A percentile compares a stretch with the other conserved stretches of the same genome.
These are phyloP conservation scores for Candida montana DNA, from an alignment of 805 yeast genomes.

Conservation along the genomic window DNA sequence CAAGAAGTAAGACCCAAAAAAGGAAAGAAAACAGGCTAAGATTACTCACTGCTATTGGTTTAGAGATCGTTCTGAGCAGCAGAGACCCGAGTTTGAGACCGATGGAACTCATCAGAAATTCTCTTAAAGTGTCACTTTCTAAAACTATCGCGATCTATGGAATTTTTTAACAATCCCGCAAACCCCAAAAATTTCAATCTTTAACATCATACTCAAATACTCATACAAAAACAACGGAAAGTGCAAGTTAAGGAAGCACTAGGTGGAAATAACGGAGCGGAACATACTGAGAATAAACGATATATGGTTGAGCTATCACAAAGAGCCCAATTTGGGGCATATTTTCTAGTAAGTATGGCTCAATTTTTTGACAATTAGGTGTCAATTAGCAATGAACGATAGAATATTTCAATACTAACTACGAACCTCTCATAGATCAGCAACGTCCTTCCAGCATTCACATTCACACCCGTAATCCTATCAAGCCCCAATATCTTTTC, in stretches of 20 bases:
- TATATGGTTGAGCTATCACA: constrained; percentile 13
- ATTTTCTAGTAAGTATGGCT: constrained; percentile 12
- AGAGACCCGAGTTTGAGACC: constrained; percentile 71
- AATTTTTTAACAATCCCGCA: too few relatives aligned
- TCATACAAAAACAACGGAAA: too few relatives aligned
- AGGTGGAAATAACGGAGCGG: too few relatives aligned
- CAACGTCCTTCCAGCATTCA: constrained; percentile 30
- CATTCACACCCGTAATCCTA: constrained; percentile 33
- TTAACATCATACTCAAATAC: too few relatives aligned
- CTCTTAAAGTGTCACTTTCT: too few relatives aligned
- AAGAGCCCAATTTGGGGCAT: constrained; percentile 15
- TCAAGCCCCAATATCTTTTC: constrained; percentile 39
- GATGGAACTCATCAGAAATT: constrained; percentile 57
- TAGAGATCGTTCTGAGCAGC: constrained; percentile 68
- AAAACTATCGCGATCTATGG: background rate
- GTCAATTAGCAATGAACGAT: too few relatives aligned
- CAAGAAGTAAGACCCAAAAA: constrained; percentile 14
- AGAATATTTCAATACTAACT: constrained; percentile 2
- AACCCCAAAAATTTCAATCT: too few relatives aligned
- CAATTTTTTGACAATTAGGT: background rate
- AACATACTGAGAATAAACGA: background rate
- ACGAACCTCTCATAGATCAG: constrained; percentile 24
- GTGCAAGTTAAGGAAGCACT: too few relatives aligned
- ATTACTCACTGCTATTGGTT: constrained; percentile 56
- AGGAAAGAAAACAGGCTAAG: background rate